Conservation (phyloP, 495 filamentous ascomycete species). For the Clavariopsis aquatica region DNA sequence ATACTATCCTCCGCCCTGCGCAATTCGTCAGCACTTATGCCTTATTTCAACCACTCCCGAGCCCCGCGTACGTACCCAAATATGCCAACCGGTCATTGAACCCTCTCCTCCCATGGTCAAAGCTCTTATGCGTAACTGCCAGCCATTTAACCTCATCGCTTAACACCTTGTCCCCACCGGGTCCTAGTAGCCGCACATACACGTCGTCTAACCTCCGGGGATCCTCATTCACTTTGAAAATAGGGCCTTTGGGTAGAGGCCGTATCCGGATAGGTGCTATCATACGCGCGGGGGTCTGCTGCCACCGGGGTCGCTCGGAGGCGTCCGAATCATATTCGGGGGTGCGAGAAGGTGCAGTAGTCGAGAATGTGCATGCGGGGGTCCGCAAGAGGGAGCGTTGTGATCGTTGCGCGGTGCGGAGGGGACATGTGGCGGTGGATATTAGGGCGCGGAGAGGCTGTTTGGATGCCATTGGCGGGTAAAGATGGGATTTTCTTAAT, state of each 20-base stretch:
- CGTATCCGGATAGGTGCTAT: constrained; percentile 62
- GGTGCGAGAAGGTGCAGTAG: constrained; percentile 21
- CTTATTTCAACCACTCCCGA: too few relatives aligned
- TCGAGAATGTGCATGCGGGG: constrained; percentile 33
- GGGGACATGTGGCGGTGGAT: constrained; percentile 8
- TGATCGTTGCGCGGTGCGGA: constrained; percentile 7
- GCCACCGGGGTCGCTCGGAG: constrained; percentile 68
- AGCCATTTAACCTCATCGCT: constrained; percentile 95
- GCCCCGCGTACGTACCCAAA: constrained; percentile 63
- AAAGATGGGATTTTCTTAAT: background rate
- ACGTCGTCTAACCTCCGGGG: constrained; percentile 69
- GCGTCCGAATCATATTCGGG: constrained; percentile 44
- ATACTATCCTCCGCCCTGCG: constrained; percentile 76
- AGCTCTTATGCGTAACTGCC: constrained; percentile 96
- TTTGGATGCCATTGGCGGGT: constrained; percentile 33
- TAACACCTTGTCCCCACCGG: constrained; percentile 67
- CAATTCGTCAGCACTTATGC: constrained; percentile 3
- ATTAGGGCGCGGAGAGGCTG: constrained; percentile 24
- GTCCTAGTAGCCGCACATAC: constrained; percentile 71
- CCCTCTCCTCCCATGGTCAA: constrained; percentile 89
- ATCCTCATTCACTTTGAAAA: constrained; percentile 72
- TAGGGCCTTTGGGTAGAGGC: constrained; percentile 46
- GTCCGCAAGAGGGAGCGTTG: constrained; percentile 13
- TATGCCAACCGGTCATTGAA: constrained; percentile 94
- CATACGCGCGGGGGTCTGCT: constrained; percentile 75